Evolutionary conservation across 305 asterid genomes (phyloP).

Genomic region (Solanum hybrid): DNA sequence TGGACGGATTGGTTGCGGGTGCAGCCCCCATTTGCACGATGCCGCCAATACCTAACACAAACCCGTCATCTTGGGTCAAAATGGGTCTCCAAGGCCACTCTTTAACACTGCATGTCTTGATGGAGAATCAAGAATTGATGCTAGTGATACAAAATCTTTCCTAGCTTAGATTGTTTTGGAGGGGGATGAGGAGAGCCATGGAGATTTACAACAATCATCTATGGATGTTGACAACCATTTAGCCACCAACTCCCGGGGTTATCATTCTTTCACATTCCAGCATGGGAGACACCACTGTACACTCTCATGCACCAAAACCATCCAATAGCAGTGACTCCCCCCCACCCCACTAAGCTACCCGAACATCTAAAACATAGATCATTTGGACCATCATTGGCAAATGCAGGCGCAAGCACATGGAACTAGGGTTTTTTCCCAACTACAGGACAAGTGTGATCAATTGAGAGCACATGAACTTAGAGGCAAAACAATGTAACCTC

Average conservation of each 20-base stretch:
- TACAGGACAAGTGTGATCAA: background rate
- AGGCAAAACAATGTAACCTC: no score
- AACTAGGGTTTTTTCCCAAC: no score
- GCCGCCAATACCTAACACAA: background rate
- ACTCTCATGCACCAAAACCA: background rate
- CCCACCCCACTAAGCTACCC: background rate
- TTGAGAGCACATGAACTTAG: background rate
- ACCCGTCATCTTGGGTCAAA: background rate
- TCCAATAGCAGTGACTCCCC: background rate
- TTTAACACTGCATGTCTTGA: background rate
- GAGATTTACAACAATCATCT: background rate
- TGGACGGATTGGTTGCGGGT: background rate
- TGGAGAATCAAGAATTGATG: background rate
- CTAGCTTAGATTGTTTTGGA: background rate
- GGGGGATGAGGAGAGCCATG: background rate
- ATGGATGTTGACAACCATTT: background rate
- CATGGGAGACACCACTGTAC: background rate
- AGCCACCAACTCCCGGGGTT: background rate
- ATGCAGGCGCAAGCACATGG: background rate
- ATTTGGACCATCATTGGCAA: background rate
- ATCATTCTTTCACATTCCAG: background rate
- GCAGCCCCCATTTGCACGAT: background rate
- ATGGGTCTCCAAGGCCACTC: background rate
- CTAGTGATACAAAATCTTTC: background rate
- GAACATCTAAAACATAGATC: background rate